Evolutionary conservation across 1,139 yeast genomes (phyloP), one percentile per base, ranked within the genome.

Genomic region (Lodderomyces theae): DNA sequence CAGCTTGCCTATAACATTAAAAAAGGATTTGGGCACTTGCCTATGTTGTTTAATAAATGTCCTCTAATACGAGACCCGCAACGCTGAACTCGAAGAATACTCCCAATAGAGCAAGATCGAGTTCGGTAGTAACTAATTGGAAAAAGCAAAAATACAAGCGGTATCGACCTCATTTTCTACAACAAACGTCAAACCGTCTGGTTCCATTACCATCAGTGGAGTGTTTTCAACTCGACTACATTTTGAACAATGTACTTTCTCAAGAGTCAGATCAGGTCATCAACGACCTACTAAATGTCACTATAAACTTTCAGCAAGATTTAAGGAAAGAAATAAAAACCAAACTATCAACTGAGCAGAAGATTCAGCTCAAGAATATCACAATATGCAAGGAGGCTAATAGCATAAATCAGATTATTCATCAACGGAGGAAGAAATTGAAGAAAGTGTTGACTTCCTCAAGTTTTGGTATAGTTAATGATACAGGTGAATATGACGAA

Each of bases 231-330:
- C 53, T 76, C 16, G 65, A 62, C 41, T 54, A 56, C 39, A 69
- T 76, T 17, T 50, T 74, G 16, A 45, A 52, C 18, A 55, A 57
- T n/a, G 60, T 60, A 1, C 50, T 73, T 3, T 48, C 50, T 12
- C 50, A 49, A 7, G 73, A 72, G 41, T 51, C 71, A 5, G 57
- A 58, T 9, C 66, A 63, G 30, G 65, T 72, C 19, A 53, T 59
- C 0, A 58, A 60, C 11, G 57, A 73, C 16, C 48, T 74, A 5
- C 42, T 65, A 17, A 48, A 54, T 8, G 74, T 71, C 4, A 53
- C 69, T 2, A 34, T 51, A 12, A 65, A 64, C 42, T 75, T 72
- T 50, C 69, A 67, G 35, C 52, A 58, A 32, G 80, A 75, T 48
- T 53, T 75, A 39, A 62, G 70, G 44, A 47, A 49, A 13, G 72